Conservation (phyloP, 1,284 basidiomycete genomes). For the Serendipita sp. region DNA sequence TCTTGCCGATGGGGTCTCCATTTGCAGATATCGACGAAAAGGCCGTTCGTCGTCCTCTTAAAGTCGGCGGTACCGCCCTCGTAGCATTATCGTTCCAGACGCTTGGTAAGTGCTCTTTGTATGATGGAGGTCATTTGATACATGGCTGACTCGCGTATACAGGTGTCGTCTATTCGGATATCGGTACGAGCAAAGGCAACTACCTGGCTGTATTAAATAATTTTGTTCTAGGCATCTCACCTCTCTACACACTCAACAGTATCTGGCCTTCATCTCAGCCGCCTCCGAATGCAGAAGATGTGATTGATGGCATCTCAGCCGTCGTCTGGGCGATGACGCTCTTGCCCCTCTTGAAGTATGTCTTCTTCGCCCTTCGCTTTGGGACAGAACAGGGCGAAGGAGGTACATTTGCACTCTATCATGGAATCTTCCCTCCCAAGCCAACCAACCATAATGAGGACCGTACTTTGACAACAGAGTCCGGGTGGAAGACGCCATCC, state of each 20-base stretch:
- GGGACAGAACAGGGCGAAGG: conserved; percentile 48
- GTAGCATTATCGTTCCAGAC: conserved; percentile 23
- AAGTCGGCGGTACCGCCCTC: conserved; percentile 16
- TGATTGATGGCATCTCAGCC: conserved; percentile 44
- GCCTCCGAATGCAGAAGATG: conserved; percentile 39
- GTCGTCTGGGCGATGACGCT: conserved; percentile 52
- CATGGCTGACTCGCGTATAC: conserved; percentile 7
- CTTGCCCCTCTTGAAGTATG: conserved; percentile 53
- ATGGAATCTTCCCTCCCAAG: conserved; percentile 17
- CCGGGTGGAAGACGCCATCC: conserved; percentile 11
- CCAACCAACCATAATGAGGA: conserved; percentile 33
- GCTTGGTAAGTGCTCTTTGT: conserved; percentile 12
- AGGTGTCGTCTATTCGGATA: conserved; percentile 57
- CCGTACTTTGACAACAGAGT: conserved; percentile 38
- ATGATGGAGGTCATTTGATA: background rate
- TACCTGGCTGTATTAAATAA: conserved; percentile 21
- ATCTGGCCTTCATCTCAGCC: conserved; percentile 38
- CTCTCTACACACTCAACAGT: conserved; percentile 49
- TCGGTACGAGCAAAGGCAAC: conserved; percentile 18
- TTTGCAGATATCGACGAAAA: background rate
- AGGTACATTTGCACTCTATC: conserved; percentile 44
- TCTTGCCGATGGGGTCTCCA: too few species aligned
- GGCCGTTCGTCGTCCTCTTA: conserved; percentile 11
- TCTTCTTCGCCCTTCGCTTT: conserved; percentile 20
- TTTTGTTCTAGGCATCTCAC: conserved; percentile 45